phyloP scores from a whole-genome alignment of 257 asterid genomes.

The Lavandula angustifolia region DNA sequence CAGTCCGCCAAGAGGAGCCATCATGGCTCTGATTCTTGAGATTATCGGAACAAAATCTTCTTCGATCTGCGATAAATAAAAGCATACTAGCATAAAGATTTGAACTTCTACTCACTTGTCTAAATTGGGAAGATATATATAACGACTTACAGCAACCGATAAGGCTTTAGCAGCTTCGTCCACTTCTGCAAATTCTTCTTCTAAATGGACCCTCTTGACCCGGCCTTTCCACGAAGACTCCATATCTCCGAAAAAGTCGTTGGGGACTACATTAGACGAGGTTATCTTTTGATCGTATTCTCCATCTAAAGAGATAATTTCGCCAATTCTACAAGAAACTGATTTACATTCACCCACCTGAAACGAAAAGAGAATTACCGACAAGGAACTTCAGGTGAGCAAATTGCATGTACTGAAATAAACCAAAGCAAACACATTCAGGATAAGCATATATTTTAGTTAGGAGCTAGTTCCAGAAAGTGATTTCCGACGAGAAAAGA shows the following conservation, averaged over 20 bases:
- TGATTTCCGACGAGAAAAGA: constrained; percentile 1
- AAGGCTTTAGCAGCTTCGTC: constrained; percentile 77
- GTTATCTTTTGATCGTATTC: constrained; percentile 73
- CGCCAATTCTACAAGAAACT: constrained; percentile 73
- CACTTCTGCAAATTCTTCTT: constrained; percentile 74
- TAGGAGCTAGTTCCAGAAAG: background rate
- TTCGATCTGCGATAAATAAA: constrained; percentile 48
- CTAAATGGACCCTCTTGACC: constrained; percentile 86
- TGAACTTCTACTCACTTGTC: background rate
- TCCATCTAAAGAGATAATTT: constrained; percentile 73
- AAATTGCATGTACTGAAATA: constrained; percentile 21
- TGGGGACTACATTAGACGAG: constrained; percentile 54
- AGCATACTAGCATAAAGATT: background rate
- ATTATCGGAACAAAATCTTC: constrained; percentile 85
- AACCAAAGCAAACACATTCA: background rate
- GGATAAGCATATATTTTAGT: background rate
- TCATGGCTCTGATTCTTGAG: constrained; percentile 74
- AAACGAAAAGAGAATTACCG: constrained; percentile 9
- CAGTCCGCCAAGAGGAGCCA: constrained; percentile 84
- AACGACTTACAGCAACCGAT: constrained; percentile 67
- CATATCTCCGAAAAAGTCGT: constrained; percentile 82
- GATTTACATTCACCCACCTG: constrained; percentile 78
- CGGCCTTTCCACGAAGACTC: constrained; percentile 98
- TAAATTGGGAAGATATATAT: background rate
- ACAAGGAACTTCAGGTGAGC: background rate